Evolutionary conservation across 352 stramenopile species (phyloP).

Genomic region (Globisporangium irregulare): DNA sequence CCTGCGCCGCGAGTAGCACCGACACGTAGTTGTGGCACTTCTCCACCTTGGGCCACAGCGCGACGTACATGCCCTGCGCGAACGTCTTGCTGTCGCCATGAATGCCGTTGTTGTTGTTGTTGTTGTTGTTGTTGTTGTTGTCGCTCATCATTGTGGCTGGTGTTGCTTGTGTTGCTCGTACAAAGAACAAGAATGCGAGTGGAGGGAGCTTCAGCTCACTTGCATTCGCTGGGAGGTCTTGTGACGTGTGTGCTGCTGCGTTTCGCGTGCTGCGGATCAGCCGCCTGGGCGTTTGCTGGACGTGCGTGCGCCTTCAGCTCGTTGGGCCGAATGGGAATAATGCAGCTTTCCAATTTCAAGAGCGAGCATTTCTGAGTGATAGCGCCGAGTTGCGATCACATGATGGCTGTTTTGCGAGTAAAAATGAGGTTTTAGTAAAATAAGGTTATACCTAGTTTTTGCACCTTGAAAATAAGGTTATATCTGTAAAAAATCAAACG

Average conservation of each 20-base stretch:
- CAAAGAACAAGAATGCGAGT: neutral
- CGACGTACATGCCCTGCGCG: conserved; percentile 73
- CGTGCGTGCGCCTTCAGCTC: neutral
- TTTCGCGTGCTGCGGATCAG: neutral
- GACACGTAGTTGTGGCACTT: conserved; percentile 76
- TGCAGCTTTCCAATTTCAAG: neutral
- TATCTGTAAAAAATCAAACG: too few species aligned
- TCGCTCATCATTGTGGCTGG: conserved; percentile 13
- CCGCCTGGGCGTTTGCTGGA: neutral
- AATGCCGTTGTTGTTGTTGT: neutral
- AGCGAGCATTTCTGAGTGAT: too few species aligned
- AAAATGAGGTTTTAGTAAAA: too few species aligned
- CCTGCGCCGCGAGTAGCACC: conserved; percentile 63
- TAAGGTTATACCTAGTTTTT: too few species aligned
- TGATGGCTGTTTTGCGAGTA: too few species aligned
- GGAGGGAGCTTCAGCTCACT: neutral
- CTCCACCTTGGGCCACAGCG: conserved; percentile 82
- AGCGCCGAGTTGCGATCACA: too few species aligned
- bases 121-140: conserved; percentile 1
- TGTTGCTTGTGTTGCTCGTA: neutral
- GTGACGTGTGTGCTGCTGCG: neutral
- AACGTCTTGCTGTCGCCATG: conserved; percentile 26
- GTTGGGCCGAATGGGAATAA: neutral
- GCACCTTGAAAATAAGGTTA: too few species aligned
- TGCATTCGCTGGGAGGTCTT: neutral